phyloP scores from a whole-genome alignment of 805 yeast species.

The Isabelozyma rhagii region DNA sequence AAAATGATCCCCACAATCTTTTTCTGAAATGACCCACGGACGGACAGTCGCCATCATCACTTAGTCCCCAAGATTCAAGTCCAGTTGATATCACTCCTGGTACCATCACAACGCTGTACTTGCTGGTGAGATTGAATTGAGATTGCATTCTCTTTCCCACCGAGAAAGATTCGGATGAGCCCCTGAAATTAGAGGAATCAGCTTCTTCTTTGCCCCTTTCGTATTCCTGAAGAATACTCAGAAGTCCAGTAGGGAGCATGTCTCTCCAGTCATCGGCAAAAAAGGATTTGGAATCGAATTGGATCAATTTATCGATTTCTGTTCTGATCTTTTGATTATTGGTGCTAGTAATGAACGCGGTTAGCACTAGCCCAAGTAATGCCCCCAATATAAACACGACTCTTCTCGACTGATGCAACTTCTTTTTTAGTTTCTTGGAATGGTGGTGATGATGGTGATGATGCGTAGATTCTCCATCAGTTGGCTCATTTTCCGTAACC shows the following conservation, averaged over 20 bases:
- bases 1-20: constrained; percentile 95
- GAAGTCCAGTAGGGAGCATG: constrained; percentile 63
- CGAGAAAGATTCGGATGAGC: constrained; percentile 79
- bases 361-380: constrained; percentile 60
- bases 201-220: constrained; percentile 30
- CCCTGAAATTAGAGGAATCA: constrained; percentile 30
- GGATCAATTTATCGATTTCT: constrained; percentile 49
- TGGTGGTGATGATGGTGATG: background rate
- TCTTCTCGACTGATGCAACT: constrained; percentile 49
- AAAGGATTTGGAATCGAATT: constrained; percentile 55
- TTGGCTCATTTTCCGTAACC: background rate
- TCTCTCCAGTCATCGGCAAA: constrained; percentile 73
- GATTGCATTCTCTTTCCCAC: constrained; percentile 67
- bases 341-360: constrained; percentile 52
- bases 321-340: constrained; percentile 36
- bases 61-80: constrained; percentile 89
- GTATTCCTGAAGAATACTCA: constrained; percentile 57
- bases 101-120: constrained; percentile 83
- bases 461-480: background rate
- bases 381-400: constrained; percentile 70
- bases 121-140: constrained; percentile 50
- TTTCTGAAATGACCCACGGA: constrained; percentile 82
- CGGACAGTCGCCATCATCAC: constrained; percentile 74
- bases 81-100: constrained; percentile 98
- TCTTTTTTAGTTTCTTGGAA: constrained; percentile 11